These are phyloP conservation scores for Euptelea pleiosperma DNA, from an alignment of 164 flowering plant species.

Conservation along the genomic window DNA sequence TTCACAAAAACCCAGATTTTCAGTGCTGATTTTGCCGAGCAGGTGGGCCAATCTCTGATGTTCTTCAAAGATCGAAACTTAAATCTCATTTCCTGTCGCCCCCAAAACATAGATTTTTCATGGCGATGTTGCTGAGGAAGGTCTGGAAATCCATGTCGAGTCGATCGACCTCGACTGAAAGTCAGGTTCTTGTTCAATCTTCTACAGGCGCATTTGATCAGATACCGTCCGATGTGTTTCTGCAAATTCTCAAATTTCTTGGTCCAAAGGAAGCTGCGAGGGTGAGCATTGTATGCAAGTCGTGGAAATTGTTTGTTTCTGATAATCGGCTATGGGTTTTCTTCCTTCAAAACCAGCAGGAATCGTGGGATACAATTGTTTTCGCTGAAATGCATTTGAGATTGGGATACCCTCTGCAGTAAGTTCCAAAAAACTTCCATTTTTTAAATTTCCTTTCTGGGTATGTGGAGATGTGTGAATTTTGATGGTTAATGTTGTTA, in stretches of 20 bases:
- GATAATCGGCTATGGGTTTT: constrained; percentile 75
- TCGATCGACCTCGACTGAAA: constrained; percentile 7
- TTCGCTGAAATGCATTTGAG: constrained; percentile 68
- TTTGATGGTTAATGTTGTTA: no score
- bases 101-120: no score
- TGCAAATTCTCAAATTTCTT: constrained; percentile 47
- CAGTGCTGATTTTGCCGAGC: no score
- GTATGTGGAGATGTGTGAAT: no score
- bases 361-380: constrained; percentile 58
- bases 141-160: constrained; percentile 26
- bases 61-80: no score
- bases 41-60: no score
- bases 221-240: constrained; percentile 54
- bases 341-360: constrained; percentile 51
- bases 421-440: constrained; percentile 14
- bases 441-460: no score
- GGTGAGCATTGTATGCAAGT: constrained; percentile 43
- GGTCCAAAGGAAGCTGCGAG: constrained; percentile 68
- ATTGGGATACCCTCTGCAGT: constrained; percentile 60
- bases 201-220: constrained; percentile 55
- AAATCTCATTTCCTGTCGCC: neutral
- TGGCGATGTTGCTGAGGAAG: constrained; percentile 41
- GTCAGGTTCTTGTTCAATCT: constrained; percentile 1
- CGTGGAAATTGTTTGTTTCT: constrained; percentile 50
- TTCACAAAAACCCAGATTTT: no score